Conservation (phyloP, 1,139 yeast species). For the Pichia inconspicua region DNA sequence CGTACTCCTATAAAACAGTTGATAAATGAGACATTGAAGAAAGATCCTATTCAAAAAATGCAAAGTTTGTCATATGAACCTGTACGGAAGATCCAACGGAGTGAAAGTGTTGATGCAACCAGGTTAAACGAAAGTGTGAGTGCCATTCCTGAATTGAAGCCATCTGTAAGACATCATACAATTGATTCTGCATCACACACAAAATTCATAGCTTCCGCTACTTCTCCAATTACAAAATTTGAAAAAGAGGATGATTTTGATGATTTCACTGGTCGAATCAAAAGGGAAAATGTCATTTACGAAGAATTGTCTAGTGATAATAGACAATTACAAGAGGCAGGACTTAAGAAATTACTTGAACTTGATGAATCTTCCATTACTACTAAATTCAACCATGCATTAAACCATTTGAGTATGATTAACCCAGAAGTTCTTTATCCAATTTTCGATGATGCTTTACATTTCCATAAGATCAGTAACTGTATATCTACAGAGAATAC, state of each 20-base stretch:
- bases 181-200: neutral
- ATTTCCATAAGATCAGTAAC: constrained; percentile 10
- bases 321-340: constrained; percentile 15
- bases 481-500: constrained; percentile 23
- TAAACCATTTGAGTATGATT: constrained; percentile 20
- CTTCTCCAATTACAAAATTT: neutral
- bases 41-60: constrained; percentile 7
- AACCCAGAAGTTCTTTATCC: constrained; percentile 19
- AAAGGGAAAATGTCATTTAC: constrained; percentile 16
- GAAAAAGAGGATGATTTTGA: constrained; percentile 15
- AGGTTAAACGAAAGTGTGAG: constrained; percentile 1
- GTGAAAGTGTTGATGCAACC: constrained; percentile 6
- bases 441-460: constrained; percentile 13
- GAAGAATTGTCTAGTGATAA: constrained; percentile 21
- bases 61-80: constrained; percentile 8
- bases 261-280: constrained; percentile 21
- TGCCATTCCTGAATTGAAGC: constrained; percentile 1
- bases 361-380: constrained; percentile 11
- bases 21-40: constrained; percentile 19
- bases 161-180: constrained; percentile 7
- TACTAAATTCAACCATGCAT: constrained; percentile 18
- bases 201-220: neutral
- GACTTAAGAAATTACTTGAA: constrained; percentile 14
- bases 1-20: constrained; percentile 22
- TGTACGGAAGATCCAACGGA: constrained; percentile 4